These are phyloP conservation scores for Paraurostyla sp. DNA, from an alignment of 73 alveolate genomes.

Conservation along the genomic window DNA sequence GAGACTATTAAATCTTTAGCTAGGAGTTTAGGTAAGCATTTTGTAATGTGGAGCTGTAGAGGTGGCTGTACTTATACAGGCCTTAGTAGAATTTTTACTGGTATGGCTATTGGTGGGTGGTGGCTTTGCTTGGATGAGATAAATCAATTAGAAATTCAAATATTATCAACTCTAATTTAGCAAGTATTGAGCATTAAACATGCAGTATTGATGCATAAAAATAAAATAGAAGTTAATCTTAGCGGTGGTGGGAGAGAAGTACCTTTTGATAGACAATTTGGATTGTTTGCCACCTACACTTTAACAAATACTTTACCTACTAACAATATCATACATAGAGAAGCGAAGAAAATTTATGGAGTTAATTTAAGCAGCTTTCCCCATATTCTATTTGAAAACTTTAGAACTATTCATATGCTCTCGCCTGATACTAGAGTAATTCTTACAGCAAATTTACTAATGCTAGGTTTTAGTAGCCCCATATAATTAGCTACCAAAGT, in stretches of 20 bases:
- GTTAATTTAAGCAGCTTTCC: conserved; percentile 42
- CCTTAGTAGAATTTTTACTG: conserved; percentile 82
- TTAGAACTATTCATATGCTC: conserved; percentile 45
- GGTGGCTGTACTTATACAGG: conserved; percentile 83
- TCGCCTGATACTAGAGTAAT: conserved; percentile 43
- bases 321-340: not conserved
- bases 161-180: conserved; percentile 56
- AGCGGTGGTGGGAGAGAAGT: conserved; percentile 38
- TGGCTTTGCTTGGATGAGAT: conserved; percentile 91
- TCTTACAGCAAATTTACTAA: not conserved
- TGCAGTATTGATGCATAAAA: conserved; percentile 6
- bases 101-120: conserved; percentile 86
- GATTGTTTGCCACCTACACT: conserved; percentile 61
- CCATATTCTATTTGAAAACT: conserved; percentile 47
- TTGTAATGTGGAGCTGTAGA: conserved; percentile 82
- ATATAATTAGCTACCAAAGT: not conserved
- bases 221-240: conserved; percentile 30
- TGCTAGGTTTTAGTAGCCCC: conserved; percentile 34
- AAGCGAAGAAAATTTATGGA: conserved; percentile 2
- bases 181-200: conserved; percentile 27
- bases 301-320: not conserved
- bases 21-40: conserved; percentile 83
- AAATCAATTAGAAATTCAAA: conserved; percentile 78
- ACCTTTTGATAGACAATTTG: conserved; percentile 33
- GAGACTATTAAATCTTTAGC: conserved; percentile 87